Percentiles rank a stretch among this genome's conserved stretches.
Evolutionary conservation across 129 eudicot species (phyloP).

Genomic region (Escallonia rubra): DNA sequence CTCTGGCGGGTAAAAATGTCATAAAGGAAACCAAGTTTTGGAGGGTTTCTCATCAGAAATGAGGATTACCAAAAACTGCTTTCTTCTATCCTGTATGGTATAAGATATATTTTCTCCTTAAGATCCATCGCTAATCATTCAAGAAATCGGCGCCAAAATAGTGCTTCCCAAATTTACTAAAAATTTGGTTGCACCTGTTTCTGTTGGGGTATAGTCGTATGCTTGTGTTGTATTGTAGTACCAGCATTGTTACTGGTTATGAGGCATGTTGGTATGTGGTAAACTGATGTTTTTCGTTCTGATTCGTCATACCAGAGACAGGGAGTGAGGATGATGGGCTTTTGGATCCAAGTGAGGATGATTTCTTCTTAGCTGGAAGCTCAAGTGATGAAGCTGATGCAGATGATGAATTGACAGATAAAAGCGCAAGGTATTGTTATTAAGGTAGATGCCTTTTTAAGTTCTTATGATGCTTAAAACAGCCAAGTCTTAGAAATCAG

Average conservation of each 20-base stretch:
- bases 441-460: not conserved
- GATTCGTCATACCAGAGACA: slow-evolving; percentile 47
- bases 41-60: too few species aligned
- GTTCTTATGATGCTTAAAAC: not conserved
- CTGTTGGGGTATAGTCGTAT: not conserved
- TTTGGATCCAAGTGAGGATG: slow-evolving; percentile 82
- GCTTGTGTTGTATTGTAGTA: not conserved
- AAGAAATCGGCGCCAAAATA: too few species aligned
- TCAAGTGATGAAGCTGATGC: slow-evolving; percentile 97
- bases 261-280: not conserved
- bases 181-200: too few species aligned
- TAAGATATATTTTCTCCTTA: too few species aligned
- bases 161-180: too few species aligned
- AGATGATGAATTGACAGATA: slow-evolving; percentile 89
- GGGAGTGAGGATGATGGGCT: slow-evolving; percentile 97
- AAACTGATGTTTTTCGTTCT: not conserved
- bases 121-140: too few species aligned
- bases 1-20: too few species aligned
- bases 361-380: slow-evolving; percentile 74
- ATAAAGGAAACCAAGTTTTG: too few species aligned
- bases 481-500: too few species aligned
- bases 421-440: slow-evolving; percentile 69
- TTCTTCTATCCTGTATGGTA: too few species aligned
- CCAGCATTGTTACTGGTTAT: not conserved
- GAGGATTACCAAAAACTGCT: not conserved